Evolutionary conservation across 2,329 filamentous ascomycete species (phyloP).

Genomic region (Arthroderma uncinatum): DNA sequence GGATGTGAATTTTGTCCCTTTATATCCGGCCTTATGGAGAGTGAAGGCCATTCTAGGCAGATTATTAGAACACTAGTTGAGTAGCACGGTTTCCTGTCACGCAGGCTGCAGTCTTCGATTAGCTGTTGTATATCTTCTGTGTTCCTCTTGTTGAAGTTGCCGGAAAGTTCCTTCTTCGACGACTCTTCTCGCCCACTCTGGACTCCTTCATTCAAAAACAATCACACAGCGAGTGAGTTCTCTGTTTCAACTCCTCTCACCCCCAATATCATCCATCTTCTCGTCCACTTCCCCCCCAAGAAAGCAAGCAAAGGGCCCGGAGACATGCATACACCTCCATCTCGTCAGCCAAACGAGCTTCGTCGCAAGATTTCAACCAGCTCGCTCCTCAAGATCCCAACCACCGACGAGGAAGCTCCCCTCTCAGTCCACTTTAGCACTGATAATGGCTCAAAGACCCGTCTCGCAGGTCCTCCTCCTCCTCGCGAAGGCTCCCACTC

Average conservation of each 20-base stretch:
- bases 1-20: too few relatives aligned
- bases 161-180: constrained; percentile 4
- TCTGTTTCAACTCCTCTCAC: not conserved
- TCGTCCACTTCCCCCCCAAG: not conserved
- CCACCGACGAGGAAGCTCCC: constrained; percentile 2
- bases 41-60: not conserved
- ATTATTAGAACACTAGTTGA: not conserved
- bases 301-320: not conserved
- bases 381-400: not conserved
- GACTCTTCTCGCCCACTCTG: not conserved
- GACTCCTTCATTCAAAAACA: not conserved
- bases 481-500: constrained; percentile 5
- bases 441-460: not conserved
- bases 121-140: not conserved
- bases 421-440: constrained; percentile 1
- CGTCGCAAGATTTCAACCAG: constrained; percentile 10
- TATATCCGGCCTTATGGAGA: not conserved
- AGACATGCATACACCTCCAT: not conserved
- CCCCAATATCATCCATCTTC: not conserved
- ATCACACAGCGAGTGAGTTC: not conserved
- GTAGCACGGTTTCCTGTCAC: not conserved
- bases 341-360: not conserved
- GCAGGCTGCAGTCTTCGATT: not conserved
- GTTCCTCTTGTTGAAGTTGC: not conserved
- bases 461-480: not conserved